phyloP scores from a whole-genome alignment of 352 stramenopile genomes.

The Phytophthora citricola region DNA sequence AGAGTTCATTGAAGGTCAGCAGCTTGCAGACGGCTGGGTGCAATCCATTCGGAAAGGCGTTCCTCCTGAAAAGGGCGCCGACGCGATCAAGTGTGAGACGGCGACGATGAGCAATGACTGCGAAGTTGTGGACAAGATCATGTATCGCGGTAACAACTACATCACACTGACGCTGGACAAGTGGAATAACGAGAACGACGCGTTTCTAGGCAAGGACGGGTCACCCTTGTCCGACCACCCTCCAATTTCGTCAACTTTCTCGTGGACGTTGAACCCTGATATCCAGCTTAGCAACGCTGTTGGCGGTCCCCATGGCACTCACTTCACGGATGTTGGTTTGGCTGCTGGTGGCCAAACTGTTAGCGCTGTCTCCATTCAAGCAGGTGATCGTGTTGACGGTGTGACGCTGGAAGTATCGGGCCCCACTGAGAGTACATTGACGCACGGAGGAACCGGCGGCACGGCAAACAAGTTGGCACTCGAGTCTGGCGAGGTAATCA shows the following conservation, averaged over 20 bases:
- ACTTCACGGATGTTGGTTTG: constrained; percentile 45
- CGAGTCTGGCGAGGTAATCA: constrained; percentile 47
- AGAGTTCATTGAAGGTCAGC: constrained; percentile 33
- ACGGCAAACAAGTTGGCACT: constrained; percentile 41
- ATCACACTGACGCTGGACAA: constrained; percentile 42
- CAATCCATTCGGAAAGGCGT: constrained; percentile 44
- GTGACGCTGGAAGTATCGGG: constrained; percentile 28
- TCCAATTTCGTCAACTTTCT: constrained; percentile 49
- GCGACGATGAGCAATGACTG: constrained; percentile 44
- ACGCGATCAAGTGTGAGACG: constrained; percentile 47
- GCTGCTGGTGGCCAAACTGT: constrained; percentile 33
- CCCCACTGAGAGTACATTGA: constrained; percentile 32
- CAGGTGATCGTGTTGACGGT: constrained; percentile 40
- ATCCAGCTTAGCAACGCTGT: constrained; percentile 45
- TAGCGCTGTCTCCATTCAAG: constrained; percentile 43
- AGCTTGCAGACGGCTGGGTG: constrained; percentile 52
- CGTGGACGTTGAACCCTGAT: constrained; percentile 42
- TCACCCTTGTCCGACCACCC: constrained; percentile 51
- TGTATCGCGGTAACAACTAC: constrained; percentile 60
- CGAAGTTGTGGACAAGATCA: constrained; percentile 63
- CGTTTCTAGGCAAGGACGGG: constrained; percentile 39
- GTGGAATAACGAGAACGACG: constrained; percentile 48
- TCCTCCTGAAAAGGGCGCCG: constrained; percentile 34
- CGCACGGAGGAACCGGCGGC: constrained; percentile 47
- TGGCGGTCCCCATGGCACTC: constrained; percentile 45